phyloP scores from a whole-genome alignment of 2,329 filamentous ascomycete species.

The Emmonsiellopsis sp. region DNA sequence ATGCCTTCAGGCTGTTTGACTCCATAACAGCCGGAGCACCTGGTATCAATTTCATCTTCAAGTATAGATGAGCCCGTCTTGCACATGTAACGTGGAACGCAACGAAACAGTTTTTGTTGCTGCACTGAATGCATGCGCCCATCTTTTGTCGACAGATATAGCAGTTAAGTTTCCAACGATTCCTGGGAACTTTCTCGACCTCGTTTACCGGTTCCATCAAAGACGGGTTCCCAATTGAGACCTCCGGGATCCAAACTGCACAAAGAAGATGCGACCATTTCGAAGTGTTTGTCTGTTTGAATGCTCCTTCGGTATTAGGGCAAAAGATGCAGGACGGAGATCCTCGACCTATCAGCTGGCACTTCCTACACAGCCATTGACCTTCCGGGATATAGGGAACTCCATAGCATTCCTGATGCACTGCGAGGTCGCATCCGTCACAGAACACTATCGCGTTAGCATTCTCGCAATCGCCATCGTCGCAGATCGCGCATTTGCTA shows the following conservation, averaged over 20 bases:
- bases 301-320: constrained; percentile 92
- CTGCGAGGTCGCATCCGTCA: constrained; percentile 92
- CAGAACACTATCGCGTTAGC: constrained; percentile 99
- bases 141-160: constrained; percentile 97
- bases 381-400: constrained; percentile 98
- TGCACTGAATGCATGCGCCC: constrained; percentile 97
- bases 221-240: constrained; percentile 87
- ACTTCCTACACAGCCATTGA: constrained; percentile 96
- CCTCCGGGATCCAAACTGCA: constrained; percentile 97
- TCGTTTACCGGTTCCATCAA: constrained; percentile 99
- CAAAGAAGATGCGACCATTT: constrained; percentile 97
- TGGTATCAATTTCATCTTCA: constrained; percentile 94
- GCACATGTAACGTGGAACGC: constrained; percentile 98
- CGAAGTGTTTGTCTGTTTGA: constrained; percentile 93
- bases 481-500: constrained; percentile 94
- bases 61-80: constrained; percentile 71
- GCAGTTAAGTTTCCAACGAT: constrained; percentile 84
- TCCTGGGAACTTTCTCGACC: constrained; percentile 93
- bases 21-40: constrained; percentile 70
- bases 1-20: constrained; percentile 78
- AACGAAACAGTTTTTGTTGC: constrained; percentile 93
- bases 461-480: constrained; percentile 99
- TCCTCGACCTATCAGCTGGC: constrained; percentile 86
- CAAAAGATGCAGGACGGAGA: constrained; percentile 97
- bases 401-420: constrained; percentile 97